These are phyloP conservation scores for Podaxis rugospora DNA, from an alignment of 768 basidiomycete species.

Conservation along the genomic window DNA sequence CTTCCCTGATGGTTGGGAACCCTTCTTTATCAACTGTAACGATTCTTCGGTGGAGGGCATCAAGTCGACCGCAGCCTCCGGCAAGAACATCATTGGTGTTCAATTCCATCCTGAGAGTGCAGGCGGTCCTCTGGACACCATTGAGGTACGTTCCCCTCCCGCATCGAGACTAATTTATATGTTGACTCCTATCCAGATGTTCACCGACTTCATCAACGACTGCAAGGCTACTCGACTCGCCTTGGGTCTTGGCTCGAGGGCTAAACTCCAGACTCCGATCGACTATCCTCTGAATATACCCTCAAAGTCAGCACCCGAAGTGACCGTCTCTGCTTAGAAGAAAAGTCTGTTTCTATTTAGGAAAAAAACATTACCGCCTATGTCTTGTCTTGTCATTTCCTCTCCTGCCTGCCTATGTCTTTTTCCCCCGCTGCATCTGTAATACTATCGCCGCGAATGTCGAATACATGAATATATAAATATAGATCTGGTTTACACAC, in stretches of 20 bases:
- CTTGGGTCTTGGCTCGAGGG: slow-evolving; percentile 16
- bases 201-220: slow-evolving; percentile 84
- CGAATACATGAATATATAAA: not conserved
- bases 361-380: not conserved
- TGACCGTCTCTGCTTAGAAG: slow-evolving; percentile 14
- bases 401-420: not conserved
- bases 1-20: slow-evolving; percentile 96
- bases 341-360: not conserved
- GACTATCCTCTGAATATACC: slow-evolving; percentile 21
- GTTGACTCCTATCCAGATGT: slow-evolving; percentile 58
- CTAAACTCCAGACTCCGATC: slow-evolving; percentile 14
- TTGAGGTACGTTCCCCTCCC: slow-evolving; percentile 59
- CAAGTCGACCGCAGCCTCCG: slow-evolving; percentile 87
- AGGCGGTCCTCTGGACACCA: slow-evolving; percentile 97
- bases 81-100: slow-evolving; percentile 94
- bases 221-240: slow-evolving; percentile 58
- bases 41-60: slow-evolving; percentile 99
- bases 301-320: slow-evolving; percentile 16
- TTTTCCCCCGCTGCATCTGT: not conserved
- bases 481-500: not conserved
- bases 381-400: not conserved
- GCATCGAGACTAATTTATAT: not conserved
- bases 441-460: not conserved
- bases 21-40: slow-evolving; percentile 99
- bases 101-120: slow-evolving; percentile 99